Conservation (phyloP, 225 moss, liverwort and hornwort species). For the Bryum argenteum region DNA sequence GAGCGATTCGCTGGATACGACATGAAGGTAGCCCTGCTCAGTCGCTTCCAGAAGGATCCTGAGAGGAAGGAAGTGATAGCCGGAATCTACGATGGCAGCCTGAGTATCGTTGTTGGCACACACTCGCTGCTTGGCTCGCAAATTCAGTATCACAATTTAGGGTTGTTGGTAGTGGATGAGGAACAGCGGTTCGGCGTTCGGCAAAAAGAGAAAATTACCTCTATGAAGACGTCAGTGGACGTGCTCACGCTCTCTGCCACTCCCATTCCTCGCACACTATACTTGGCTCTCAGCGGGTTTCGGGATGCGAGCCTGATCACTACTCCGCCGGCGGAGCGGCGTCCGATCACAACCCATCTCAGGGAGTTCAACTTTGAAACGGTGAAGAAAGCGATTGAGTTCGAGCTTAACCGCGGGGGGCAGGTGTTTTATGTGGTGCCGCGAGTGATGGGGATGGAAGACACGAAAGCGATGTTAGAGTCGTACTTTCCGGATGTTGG, state of each 20-base stretch:
- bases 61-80: slow-evolving; percentile 83
- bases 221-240: slow-evolving; percentile 85
- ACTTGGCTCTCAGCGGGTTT: slow-evolving; percentile 89
- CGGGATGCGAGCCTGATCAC: slow-evolving; percentile 87
- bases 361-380: slow-evolving; percentile 61
- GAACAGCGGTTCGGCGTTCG: slow-evolving; percentile 94
- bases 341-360: slow-evolving; percentile 84
- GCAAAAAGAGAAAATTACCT: slow-evolving; percentile 88
- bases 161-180: slow-evolving; percentile 87
- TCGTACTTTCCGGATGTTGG: slow-evolving; percentile 78
- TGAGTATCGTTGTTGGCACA: slow-evolving; percentile 79
- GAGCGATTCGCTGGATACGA: slow-evolving; percentile 69
- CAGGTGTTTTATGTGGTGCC: slow-evolving; percentile 97
- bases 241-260: slow-evolving; percentile 92
- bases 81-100: slow-evolving; percentile 81
- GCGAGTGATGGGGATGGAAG: slow-evolving; percentile 73
- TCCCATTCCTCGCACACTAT: slow-evolving; percentile 95
- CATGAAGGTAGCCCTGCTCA: slow-evolving; percentile 81
- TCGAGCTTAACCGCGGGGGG: slow-evolving; percentile 81
- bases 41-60: slow-evolving; percentile 84
- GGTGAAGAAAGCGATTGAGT: slow-evolving; percentile 67
- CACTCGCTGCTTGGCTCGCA: slow-evolving; percentile 85
- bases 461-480: slow-evolving; percentile 56
- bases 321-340: slow-evolving; percentile 88
- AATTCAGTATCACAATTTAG: slow-evolving; percentile 83